A percentile compares a stretch with the other conserved stretches of the same genome.
Conservation (phyloP, 164 flowering plant species). For the Dillenia turbinata region DNA sequence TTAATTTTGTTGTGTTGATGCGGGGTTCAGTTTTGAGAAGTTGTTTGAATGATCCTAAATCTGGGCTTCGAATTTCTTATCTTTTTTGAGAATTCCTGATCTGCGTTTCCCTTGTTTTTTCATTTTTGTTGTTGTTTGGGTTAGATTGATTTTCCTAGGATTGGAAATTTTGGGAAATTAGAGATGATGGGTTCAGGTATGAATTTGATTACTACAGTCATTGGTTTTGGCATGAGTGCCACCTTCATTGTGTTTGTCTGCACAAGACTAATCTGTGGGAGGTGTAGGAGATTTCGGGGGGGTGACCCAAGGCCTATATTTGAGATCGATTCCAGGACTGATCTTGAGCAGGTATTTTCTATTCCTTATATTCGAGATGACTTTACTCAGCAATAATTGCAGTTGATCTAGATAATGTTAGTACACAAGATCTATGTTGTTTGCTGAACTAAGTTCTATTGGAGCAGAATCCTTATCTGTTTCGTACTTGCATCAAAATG, state of each 20-base stretch:
- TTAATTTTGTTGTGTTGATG: too few relatives aligned
- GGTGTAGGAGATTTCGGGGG: conserved; percentile 64
- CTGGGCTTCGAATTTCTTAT: too few relatives aligned
- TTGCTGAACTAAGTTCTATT: too few relatives aligned
- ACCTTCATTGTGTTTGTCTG: conserved; percentile 76
- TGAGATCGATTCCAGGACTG: conserved; percentile 50
- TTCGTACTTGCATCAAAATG: too few relatives aligned
- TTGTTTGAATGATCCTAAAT: too few relatives aligned
- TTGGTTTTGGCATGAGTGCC: conserved; percentile 83
- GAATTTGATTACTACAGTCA: conserved; percentile 67
- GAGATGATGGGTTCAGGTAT: conserved; percentile 50
- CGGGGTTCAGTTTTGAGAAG: too few relatives aligned
- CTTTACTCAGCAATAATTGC: neutral
- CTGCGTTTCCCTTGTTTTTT: conserved; percentile 9
- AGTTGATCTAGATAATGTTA: neutral
- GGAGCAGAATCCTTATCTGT: too few relatives aligned
- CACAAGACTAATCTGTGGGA: conserved; percentile 68
- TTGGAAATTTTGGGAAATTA: neutral
- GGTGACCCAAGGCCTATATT: conserved; percentile 36
- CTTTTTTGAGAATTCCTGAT: conserved; percentile 6
- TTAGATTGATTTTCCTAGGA: neutral
- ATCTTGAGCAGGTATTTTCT: conserved; percentile 50
- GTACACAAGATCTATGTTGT: too few relatives aligned
- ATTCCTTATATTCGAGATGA: neutral
- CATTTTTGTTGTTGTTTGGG: neutral